Evolutionary conservation across 148 eudicot genomes (phyloP), one percentile per base, ranked within the genome.

Genomic region (Chenopodium formosanum): DNA sequence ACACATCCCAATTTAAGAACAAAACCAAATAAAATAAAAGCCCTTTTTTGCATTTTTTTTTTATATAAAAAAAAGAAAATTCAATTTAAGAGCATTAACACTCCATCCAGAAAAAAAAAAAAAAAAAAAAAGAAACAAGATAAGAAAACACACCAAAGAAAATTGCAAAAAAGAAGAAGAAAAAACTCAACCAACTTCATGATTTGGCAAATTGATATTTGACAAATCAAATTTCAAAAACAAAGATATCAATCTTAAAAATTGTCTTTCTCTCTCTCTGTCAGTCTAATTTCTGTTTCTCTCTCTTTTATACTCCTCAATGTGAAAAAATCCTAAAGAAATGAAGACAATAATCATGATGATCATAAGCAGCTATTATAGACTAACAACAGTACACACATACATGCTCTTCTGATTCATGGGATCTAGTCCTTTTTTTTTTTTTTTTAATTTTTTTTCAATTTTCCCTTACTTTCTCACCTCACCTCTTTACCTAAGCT

Each of bases 181-280:
- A 70, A 73, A 47, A 47, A 74, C 63, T 74, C 32, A 23, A 48
- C 77, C 77, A 74, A 74, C 63, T 63, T 74, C 63, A 74, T 74
- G 13, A 74, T 29, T 69, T 29, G 8, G n/a, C 20, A 70, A 70
- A 70, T 32, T 14, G 0, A 66, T 70, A 34, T 70, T 70, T 32
- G n/a, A 47, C 10, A 70, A 70, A 70, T 40, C 44, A 40, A 40
- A 14, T 16, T 56, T 56, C 62, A 17, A 4, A 4, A 56, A 56
- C 17, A 56, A 56, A 12, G 3, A 56, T 14, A 3, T 16, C 37
- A 34, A 34, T 56, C 62, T 56, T 17, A 17, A 44, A 50, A 10
- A 27, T 74, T 44, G 12, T 25, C 77, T 34, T 4, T 11, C 63
- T 7, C 60, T 48, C 77, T 37, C 7, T 9, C 62, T 6, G 34